Evolutionary conservation across 106 monocot genomes (phyloP).

Genomic region (Iris macrosiphon): DNA sequence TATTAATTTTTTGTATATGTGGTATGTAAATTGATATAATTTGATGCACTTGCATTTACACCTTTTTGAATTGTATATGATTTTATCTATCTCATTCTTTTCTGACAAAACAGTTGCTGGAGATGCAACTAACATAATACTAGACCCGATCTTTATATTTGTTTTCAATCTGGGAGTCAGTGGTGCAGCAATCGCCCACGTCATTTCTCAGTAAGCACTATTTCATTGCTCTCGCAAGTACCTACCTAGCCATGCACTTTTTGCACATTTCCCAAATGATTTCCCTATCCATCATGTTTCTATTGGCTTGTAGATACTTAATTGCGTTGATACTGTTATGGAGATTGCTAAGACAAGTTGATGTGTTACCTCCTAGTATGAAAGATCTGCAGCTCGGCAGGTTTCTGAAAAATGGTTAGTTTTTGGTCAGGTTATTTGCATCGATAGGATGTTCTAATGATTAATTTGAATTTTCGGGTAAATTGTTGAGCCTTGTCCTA

Average conservation of each 20-base stretch:
- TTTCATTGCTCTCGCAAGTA: neutral
- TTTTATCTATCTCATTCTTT: neutral
- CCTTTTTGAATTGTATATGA: neutral
- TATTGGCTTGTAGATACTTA: conserved; percentile 16
- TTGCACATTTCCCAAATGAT: neutral
- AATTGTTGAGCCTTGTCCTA: too few species aligned
- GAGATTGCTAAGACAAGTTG: conserved; percentile 15
- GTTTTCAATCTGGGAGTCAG: conserved; percentile 17
- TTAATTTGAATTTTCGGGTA: too few species aligned
- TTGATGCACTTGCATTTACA: neutral
- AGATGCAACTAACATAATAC: conserved; percentile 22
- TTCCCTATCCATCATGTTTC: neutral
- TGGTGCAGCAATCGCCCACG: conserved; percentile 41
- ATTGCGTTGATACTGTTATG: conserved; percentile 23
- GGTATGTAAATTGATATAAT: too few species aligned
- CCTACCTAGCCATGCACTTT: neutral
- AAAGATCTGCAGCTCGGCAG: conserved; percentile 23
- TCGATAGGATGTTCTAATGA: too few species aligned
- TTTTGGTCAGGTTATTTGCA: neutral
- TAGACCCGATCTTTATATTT: conserved; percentile 33
- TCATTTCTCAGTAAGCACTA: conserved; percentile 27
- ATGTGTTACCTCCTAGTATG: conserved; percentile 19
- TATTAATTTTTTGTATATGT: too few species aligned
- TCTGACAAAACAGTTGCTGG: conserved; percentile 20
- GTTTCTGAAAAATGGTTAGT: conserved; percentile 33